Percentiles rank a stretch among this genome's conserved stretches.
phyloP scores from a whole-genome alignment of 192 early-diverging fungal species.

The Podila clonocystis region DNA sequence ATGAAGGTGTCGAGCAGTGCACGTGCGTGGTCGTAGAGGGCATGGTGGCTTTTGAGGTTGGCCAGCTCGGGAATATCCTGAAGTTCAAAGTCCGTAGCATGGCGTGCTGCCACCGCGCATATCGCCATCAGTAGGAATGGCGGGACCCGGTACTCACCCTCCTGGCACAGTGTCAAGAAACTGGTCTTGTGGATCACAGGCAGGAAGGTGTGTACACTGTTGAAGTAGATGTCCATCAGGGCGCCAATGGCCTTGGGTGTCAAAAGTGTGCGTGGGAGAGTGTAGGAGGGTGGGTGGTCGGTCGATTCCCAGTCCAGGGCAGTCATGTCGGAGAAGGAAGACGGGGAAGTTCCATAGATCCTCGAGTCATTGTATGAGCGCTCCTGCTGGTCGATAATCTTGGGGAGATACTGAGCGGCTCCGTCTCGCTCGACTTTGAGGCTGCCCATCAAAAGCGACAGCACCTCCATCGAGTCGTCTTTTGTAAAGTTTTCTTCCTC shows the following conservation, averaged over 20 bases:
- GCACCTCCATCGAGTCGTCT: conserved; percentile 41
- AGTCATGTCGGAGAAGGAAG: conserved; percentile 16
- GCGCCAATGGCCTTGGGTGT: conserved; percentile 43
- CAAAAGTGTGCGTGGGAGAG: conserved; percentile 28
- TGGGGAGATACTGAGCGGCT: conserved; percentile 34
- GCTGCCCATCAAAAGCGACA: conserved; percentile 32
- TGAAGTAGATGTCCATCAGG: conserved; percentile 61
- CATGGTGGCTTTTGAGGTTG: conserved; percentile 37
- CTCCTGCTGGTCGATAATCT: conserved; percentile 29
- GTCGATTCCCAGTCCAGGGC: conserved; percentile 33
- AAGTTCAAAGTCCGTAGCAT: conserved; percentile 47
- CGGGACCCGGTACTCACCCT: conserved; percentile 49
- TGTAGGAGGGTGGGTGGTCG: conserved; percentile 30
- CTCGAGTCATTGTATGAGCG: conserved; percentile 40
- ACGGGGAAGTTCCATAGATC: conserved; percentile 14
- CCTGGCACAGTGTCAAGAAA: conserved; percentile 56
- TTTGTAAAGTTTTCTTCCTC: conserved; percentile 13
- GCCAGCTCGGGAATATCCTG: conserved; percentile 45
- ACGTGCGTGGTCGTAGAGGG: conserved; percentile 40
- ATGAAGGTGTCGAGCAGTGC: conserved; percentile 57
- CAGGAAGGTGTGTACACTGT: conserved; percentile 63
- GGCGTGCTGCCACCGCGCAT: conserved; percentile 58
- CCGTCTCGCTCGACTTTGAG: conserved; percentile 42
- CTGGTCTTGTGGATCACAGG: conserved; percentile 66
- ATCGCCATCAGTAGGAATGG: conserved; percentile 64